Evolutionary conservation across 805 yeast species (phyloP).

Genomic region (Schwanniomyces polymorphus): DNA sequence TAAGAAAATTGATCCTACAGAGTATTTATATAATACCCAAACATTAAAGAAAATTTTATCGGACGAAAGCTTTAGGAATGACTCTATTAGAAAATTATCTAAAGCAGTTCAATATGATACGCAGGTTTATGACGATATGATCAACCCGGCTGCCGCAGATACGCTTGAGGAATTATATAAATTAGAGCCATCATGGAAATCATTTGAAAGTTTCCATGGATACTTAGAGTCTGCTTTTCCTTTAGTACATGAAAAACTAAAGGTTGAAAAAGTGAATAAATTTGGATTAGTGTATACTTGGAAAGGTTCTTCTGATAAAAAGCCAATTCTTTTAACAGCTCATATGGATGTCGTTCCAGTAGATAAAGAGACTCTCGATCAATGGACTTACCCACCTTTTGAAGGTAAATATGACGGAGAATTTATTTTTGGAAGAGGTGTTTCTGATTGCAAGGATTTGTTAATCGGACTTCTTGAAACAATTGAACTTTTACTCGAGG

Average conservation of each 20-base stretch:
- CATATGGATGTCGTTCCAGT: slow-evolving; percentile 46
- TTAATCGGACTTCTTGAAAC: slow-evolving; percentile 43
- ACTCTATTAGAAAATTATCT: slow-evolving; percentile 20
- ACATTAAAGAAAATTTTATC: slow-evolving; percentile 24
- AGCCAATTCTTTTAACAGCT: slow-evolving; percentile 38
- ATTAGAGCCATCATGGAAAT: slow-evolving; percentile 24
- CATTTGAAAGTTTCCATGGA: slow-evolving; percentile 25
- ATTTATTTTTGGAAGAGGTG: slow-evolving; percentile 35
- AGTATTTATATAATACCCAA: slow-evolving; percentile 16
- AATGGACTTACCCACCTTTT: slow-evolving; percentile 40
- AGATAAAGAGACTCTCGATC: slow-evolving; percentile 33
- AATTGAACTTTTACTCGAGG: slow-evolving; percentile 30
- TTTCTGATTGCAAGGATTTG: slow-evolving; percentile 40
- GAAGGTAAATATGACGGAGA: slow-evolving; percentile 34
- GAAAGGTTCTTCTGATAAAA: slow-evolving; percentile 31
- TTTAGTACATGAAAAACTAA: slow-evolving; percentile 28
- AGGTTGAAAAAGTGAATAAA: slow-evolving; percentile 34
- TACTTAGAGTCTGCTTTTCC: slow-evolving; percentile 34
- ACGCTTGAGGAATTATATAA: slow-evolving; percentile 23
- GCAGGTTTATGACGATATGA: slow-evolving; percentile 30
- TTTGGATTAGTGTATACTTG: slow-evolving; percentile 38
- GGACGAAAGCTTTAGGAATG: slow-evolving; percentile 21
- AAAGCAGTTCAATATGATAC: slow-evolving; percentile 33
- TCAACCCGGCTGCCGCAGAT: slow-evolving; percentile 23
- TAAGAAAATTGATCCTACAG: slow-evolving; percentile 27